Percentiles rank a stretch among this genome's conserved stretches.
Evolutionary conservation across 139 green algal genomes (phyloP).

Genomic region (Picochlorum sp.): DNA sequence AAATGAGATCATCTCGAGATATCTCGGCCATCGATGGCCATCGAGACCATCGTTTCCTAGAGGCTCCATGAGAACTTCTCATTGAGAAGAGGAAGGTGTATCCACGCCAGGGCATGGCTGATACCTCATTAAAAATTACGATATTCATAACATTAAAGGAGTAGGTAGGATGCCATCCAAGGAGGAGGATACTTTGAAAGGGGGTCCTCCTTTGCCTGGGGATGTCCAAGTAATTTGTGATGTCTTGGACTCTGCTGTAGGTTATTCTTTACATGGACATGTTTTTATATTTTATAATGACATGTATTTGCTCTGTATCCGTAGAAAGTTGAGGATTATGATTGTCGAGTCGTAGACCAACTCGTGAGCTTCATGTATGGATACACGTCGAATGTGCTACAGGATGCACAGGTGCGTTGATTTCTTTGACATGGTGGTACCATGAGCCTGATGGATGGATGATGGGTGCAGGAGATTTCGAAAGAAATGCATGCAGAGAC

Average conservation of each 20-base stretch:
- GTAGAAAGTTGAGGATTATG: constrained; percentile 65
- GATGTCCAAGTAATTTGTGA: background rate
- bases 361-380: constrained; percentile 76
- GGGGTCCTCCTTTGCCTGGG: background rate
- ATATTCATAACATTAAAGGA: too few species aligned
- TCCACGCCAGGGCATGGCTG: too few species aligned
- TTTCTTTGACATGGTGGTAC: background rate
- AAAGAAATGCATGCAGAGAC: background rate
- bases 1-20: too few species aligned
- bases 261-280: background rate
- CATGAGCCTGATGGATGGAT: background rate
- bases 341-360: constrained; percentile 66
- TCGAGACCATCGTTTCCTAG: too few species aligned
- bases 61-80: too few species aligned
- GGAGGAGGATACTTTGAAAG: background rate
- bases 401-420: constrained; percentile 54
- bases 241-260: background rate
- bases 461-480: constrained; percentile 2
- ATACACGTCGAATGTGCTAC: constrained; percentile 60
- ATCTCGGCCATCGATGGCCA: too few species aligned
- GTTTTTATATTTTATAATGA: background rate
- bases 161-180: too few species aligned
- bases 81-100: too few species aligned
- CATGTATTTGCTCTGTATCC: background rate
- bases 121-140: too few species aligned